Percentiles rank a stretch among this genome's conserved stretches.
Evolutionary conservation across 306 rosid genomes (phyloP).

Genomic region (Inga leiocalycina): DNA sequence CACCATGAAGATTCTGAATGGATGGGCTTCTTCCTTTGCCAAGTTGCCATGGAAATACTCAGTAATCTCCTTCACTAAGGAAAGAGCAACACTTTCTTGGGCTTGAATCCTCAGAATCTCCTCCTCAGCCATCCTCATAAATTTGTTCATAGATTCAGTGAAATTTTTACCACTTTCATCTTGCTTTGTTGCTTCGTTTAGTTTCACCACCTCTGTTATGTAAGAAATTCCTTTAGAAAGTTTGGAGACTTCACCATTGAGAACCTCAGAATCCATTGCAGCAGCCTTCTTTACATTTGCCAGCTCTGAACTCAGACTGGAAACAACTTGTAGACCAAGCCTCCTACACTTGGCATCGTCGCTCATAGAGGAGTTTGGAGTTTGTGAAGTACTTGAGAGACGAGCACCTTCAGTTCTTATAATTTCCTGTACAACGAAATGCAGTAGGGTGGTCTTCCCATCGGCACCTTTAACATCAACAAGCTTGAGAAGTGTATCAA

Average conservation of each 20-base stretch:
- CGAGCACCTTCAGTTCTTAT: conserved; percentile 88
- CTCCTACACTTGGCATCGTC: conserved; percentile 80
- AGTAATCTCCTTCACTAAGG: conserved; percentile 90
- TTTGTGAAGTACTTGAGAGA: conserved; percentile 46
- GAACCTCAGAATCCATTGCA: conserved; percentile 83
- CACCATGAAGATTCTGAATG: conserved; percentile 85
- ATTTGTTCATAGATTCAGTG: conserved; percentile 66
- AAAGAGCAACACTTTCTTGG: conserved; percentile 76
- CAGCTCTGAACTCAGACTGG: conserved; percentile 81
- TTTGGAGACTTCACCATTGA: conserved; percentile 66
- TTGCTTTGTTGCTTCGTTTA: conserved; percentile 38
- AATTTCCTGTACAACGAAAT: conserved; percentile 94
- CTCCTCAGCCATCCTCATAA: conserved; percentile 79
- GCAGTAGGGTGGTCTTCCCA: conserved; percentile 90
- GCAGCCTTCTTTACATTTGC: conserved; percentile 91
- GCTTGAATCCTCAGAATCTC: conserved; percentile 77
- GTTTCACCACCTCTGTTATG: conserved; percentile 53
- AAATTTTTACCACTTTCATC: conserved; percentile 50
- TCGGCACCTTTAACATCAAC: conserved; percentile 91
- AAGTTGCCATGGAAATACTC: conserved; percentile 96
- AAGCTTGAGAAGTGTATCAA: conserved; percentile 92
- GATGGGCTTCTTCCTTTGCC: conserved; percentile 96
- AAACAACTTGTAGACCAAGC: conserved; percentile 86
- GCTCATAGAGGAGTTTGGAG: conserved; percentile 44
- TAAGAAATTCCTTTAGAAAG: conserved; percentile 69